These are phyloP conservation scores for Candida glucosophila DNA, from an alignment of 1,139 yeast species.

Conservation along the genomic window DNA sequence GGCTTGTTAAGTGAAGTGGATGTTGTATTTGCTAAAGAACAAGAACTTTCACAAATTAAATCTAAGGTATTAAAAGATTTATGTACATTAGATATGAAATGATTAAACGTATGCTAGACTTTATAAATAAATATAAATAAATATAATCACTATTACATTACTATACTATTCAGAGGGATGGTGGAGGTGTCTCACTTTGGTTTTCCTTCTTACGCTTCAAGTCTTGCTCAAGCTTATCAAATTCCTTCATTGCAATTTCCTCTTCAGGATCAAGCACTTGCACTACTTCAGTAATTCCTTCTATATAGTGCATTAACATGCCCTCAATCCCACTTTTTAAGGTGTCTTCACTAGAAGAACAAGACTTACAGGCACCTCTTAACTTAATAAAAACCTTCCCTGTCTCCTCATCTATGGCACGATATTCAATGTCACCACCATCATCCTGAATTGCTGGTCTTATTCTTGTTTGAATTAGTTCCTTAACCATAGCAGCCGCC, in stretches of 20 bases:
- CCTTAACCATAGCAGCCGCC: constrained; percentile 49
- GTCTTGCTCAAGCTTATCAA: constrained; percentile 54
- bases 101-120: constrained; percentile 1
- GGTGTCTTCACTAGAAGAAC: constrained; percentile 71
- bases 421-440: constrained; percentile 73
- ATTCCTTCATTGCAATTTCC: constrained; percentile 53
- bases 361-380: constrained; percentile 78
- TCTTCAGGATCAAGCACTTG: constrained; percentile 49
- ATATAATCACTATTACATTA: constrained; percentile 1
- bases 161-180: constrained; percentile 19
- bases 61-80: too few relatives aligned
- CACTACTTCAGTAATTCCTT: constrained; percentile 69
- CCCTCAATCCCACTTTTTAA: constrained; percentile 74
- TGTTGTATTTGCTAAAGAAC: constrained; percentile 14
- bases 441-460: constrained; percentile 69
- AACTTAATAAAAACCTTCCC: constrained; percentile 69
- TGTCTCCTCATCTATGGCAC: constrained; percentile 57
- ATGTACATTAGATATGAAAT: constrained; percentile 3
- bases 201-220: constrained; percentile 13
- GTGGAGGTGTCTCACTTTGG: constrained; percentile 14
- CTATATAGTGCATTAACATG: constrained; percentile 79
- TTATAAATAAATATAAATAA: not conserved
- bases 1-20: constrained; percentile 30
- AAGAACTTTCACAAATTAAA: too few relatives aligned
- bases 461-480: constrained; percentile 51